Conservation (phyloP, 345 rosid genomes). For the Acer saccharum region DNA sequence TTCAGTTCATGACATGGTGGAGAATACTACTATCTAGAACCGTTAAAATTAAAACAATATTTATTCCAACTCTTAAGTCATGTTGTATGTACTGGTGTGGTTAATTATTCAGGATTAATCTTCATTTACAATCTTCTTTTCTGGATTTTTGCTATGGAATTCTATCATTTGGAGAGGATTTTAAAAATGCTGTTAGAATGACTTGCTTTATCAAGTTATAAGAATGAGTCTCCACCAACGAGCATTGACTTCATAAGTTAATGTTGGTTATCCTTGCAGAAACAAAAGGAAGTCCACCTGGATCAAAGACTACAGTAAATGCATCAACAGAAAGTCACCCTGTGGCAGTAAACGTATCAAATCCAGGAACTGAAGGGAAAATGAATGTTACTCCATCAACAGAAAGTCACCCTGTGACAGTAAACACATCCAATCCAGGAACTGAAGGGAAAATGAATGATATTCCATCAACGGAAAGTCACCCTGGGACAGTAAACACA, state of each 20-base stretch:
- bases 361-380: slow-evolving; percentile 41
- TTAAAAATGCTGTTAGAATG: neutral
- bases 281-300: slow-evolving; percentile 42
- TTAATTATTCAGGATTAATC: neutral
- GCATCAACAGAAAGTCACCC: slow-evolving; percentile 37
- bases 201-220: neutral
- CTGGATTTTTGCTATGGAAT: slow-evolving; percentile 1
- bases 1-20: neutral
- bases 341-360: slow-evolving; percentile 32
- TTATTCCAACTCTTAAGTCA: neutral
- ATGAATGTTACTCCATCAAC: slow-evolving; percentile 24
- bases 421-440: slow-evolving; percentile 43
- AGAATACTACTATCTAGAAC: neutral
- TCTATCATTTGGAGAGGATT: neutral
- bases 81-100: neutral
- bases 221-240: slow-evolving; percentile 3
- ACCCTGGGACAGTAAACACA: slow-evolving; percentile 27
- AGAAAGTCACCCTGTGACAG: slow-evolving; percentile 21
- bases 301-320: slow-evolving; percentile 41
- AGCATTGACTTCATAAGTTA: slow-evolving; percentile 23
- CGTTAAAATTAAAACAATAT: neutral
- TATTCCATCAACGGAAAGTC: slow-evolving; percentile 22
- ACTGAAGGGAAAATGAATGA: slow-evolving; percentile 39
- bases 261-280: slow-evolving; percentile 49
- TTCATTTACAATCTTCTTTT: neutral